phyloP scores from a whole-genome alignment of 768 basidiomycete genomes.

The Lactarius psammicola region DNA sequence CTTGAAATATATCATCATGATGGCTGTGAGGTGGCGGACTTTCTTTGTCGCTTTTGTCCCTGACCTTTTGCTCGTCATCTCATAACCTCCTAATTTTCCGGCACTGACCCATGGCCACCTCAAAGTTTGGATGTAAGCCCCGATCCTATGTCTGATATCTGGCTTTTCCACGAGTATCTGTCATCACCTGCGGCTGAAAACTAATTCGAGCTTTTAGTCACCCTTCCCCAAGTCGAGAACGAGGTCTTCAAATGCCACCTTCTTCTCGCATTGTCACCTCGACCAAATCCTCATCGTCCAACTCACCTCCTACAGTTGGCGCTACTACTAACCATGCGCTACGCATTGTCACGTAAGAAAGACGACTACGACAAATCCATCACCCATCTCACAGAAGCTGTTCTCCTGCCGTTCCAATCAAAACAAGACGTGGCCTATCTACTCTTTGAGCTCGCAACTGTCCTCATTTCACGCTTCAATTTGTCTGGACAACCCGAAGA shows the following conservation, averaged over 20 bases:
- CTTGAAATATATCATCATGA: too few species aligned
- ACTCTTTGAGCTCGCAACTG: not conserved
- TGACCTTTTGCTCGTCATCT: too few species aligned
- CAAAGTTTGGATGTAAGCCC: not conserved
- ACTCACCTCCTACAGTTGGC: not conserved
- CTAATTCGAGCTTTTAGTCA: not conserved
- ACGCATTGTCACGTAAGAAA: not conserved
- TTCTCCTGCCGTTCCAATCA: too few species aligned
- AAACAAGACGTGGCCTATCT: too few species aligned
- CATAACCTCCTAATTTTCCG: too few species aligned
- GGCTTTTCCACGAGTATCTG: not conserved
- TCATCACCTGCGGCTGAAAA: not conserved
- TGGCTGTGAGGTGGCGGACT: too few species aligned
- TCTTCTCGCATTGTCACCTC: not conserved
- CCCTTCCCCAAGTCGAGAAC: not conserved
- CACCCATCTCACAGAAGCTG: too few species aligned
- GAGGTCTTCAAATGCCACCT: not conserved
- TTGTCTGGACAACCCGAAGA: not conserved
- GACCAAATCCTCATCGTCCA: not conserved
- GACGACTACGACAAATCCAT: not conserved
- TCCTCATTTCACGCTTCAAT: not conserved
- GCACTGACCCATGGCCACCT: too few species aligned
- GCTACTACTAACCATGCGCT: not conserved
- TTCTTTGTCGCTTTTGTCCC: too few species aligned
- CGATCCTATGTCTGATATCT: not conserved